Conservation (phyloP, 345 rosid species). For the Eucalyptus paniculata region DNA sequence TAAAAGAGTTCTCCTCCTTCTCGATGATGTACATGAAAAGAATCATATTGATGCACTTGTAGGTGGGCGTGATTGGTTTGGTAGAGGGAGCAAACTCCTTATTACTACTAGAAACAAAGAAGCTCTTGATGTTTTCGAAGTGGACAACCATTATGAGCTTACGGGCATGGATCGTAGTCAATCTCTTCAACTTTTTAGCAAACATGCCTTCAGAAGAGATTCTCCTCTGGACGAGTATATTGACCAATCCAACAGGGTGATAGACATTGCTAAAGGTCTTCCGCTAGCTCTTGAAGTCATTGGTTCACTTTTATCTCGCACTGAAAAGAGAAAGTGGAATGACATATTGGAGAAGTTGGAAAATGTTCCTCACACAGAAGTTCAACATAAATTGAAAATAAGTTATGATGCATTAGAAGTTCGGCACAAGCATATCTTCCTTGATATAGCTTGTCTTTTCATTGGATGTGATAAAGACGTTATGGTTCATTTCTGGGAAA, state of each 20-base stretch:
- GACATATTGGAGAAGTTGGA: fast-evolving
- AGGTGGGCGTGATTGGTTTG: fast-evolving
- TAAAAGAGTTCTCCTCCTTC: not conserved
- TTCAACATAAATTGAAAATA: fast-evolving
- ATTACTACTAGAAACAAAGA: no score
- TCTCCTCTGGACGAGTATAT: fast-evolving
- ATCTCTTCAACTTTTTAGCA: not conserved
- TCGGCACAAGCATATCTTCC: fast-evolving
- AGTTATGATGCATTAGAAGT: no score
- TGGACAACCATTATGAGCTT: fast-evolving
- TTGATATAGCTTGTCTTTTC: no score
- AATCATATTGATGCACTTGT: fast-evolving
- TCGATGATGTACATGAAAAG: fast-evolving
- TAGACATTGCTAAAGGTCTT: not conserved
- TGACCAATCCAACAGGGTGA: fast-evolving
- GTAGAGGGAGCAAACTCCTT: fast-evolving
- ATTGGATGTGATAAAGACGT: fast-evolving
- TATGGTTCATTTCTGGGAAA: fast-evolving
- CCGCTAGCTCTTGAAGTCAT: not conserved
- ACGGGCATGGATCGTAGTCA: fast-evolving
- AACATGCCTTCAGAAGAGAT: not conserved
- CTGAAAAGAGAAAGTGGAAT: fast-evolving
- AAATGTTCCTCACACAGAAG: fast-evolving
- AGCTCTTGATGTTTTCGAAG: fast-evolving
- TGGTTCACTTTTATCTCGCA: not conserved